Evolutionary conservation across 208 protist genomes (phyloP).

Genomic region (Leishmania turanica): DNA sequence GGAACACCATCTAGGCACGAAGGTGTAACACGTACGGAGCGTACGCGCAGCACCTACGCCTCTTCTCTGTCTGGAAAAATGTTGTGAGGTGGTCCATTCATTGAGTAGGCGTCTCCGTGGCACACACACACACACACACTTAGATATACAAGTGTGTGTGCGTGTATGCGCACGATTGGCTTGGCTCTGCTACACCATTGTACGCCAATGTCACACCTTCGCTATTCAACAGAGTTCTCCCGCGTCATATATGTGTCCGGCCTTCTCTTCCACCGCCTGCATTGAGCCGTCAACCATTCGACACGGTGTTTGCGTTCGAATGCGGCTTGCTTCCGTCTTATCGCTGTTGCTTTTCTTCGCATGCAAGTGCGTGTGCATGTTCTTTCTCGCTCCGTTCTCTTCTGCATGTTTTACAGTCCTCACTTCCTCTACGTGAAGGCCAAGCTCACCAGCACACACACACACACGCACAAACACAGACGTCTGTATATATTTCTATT

Average conservation of each 20-base stretch:
- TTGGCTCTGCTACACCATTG: neutral
- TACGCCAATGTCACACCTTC: too few relatives aligned
- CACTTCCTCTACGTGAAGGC: neutral
- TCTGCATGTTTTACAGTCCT: neutral
- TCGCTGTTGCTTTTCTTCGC: neutral
- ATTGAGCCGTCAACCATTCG: too few relatives aligned
- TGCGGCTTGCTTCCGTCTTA: too few relatives aligned
- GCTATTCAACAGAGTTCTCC: neutral
- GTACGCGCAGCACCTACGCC: neutral
- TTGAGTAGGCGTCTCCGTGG: neutral
- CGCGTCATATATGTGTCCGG: too few relatives aligned
- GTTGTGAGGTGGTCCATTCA: too few relatives aligned
- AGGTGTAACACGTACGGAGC: neutral
- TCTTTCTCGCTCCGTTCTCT: neutral
- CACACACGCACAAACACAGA: neutral
- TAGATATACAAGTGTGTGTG: neutral
- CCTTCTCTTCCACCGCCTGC: too few relatives aligned
- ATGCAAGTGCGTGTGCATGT: neutral
- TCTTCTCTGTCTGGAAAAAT: too few relatives aligned
- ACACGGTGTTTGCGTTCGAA: too few relatives aligned
- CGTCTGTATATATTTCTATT: too few relatives aligned
- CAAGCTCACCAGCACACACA: neutral
- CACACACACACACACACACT: neutral
- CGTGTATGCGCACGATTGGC: neutral
- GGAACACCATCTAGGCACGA: neutral